Evolutionary conservation across 2,329 filamentous ascomycete species (phyloP), one percentile per base, ranked within the genome.

Genomic region (Aspergillus sp.): DNA sequence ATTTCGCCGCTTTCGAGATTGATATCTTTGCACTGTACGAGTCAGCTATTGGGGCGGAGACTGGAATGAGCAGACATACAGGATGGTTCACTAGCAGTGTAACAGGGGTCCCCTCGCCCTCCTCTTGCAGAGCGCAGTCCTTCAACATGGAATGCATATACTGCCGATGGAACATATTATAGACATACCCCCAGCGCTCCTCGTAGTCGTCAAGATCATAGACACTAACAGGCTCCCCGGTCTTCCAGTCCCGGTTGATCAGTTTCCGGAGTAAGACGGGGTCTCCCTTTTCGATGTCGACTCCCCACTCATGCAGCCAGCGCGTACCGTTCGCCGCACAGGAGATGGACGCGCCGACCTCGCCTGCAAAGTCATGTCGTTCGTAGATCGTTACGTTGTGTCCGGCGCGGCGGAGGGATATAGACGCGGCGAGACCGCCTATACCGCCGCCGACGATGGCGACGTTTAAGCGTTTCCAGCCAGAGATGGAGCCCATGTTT

Each of bases 201-300:
- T 89, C 82, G 56, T 89, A 89, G 66, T 89, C 86, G 11, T 75
- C 80, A 17, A 90, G 71, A 63, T 84, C 81, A 63, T 87, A 89
- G 0, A 86, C 83, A 62, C 82, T 88, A 22, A 85, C 80, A 0
- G 84, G 81, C 71, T 89, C 83, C 0, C 87, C 87, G 1, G 86
- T 89, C 68, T 83, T 81, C 87, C 87, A 90, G 71, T 89, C 86
- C 3, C 84, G 81, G 68, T 85, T 88, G 74, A 90, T 89, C 52
- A 90, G 79, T 65, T 85, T 85, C 71, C 79, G 80, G 48, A 90
- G 73, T 1, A 89, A 75, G 2, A 90, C 87, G 0, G 86, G 86
- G 56, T 88, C 83, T 8, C 86, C 87, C 65, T 84, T 85, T 13
- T 75, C 74, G 1, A 89, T 77, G 64, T 89, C 84, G 1, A 89